Conservation (phyloP, 208 protist genomes). For the Trichomonas vaginalis region DNA sequence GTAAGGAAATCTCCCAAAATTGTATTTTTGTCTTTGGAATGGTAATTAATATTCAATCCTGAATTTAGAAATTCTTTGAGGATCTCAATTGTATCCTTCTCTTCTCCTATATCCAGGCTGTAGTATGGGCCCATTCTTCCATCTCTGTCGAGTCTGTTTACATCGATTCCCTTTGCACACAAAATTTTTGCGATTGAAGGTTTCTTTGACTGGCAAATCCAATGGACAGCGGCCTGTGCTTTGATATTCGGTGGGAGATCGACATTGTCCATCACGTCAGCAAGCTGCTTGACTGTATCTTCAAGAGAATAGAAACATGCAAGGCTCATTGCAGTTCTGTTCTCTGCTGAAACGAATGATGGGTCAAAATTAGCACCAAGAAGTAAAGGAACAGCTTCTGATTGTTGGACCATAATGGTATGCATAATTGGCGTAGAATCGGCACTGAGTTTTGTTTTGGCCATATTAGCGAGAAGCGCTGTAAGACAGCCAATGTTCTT, state of each 20-base stretch:
- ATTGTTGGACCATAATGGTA: background rate
- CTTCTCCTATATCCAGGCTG: background rate
- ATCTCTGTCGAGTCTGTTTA: background rate
- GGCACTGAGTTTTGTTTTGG: background rate
- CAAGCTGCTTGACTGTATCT: background rate
- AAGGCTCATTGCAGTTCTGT: background rate
- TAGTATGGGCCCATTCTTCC: background rate
- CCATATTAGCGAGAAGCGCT: background rate
- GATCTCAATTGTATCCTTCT: background rate
- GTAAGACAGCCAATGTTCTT: background rate
- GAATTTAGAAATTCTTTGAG: background rate
- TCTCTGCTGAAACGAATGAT: background rate
- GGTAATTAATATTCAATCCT: background rate
- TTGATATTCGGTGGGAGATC: background rate
- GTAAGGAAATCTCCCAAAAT: background rate
- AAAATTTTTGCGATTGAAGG: background rate
- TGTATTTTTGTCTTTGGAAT: background rate
- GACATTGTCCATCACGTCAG: background rate
- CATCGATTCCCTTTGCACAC: background rate
- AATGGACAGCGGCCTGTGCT: background rate
- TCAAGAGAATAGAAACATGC: background rate
- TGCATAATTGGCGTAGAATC: background rate
- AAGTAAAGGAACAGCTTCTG: background rate
- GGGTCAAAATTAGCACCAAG: background rate
- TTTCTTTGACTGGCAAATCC: background rate